Evolutionary conservation across 2,329 filamentous ascomycete genomes (phyloP), one percentile per base, ranked within the genome.

Genomic region (Bipolaris oryzae): DNA sequence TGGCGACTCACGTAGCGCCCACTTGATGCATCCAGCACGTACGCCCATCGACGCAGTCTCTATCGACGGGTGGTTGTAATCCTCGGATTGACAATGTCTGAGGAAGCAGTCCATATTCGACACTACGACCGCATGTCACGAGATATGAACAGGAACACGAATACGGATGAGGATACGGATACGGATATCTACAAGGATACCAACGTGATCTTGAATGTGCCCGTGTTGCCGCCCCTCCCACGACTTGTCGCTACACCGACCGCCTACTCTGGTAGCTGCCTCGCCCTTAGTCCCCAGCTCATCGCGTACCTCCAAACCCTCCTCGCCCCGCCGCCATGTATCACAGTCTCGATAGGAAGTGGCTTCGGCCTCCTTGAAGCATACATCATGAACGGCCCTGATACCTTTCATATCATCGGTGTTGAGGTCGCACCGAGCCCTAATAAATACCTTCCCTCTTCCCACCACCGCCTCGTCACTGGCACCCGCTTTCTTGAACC

Each of bases 331-430:
- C 13, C 64, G 3, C 68, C 69, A 4, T 53, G 53, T 35, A 53
- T 72, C 11, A 60, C 50, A 13, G 66, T 82, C 37, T 82, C 80
- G 2, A 76, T 85, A 46, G 82, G 83, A 53, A 79, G 79, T 60
- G 83, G 83, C 43, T 80, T 73, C 41, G 83, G 83, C 21, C 74
- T 84, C 7, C 74, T 85, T 15, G 83, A 84, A 71, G 74, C 74
- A 2, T 62, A 80, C 5, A 69, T 83, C 23, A 53, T 73, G 16
- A 42, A 60, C 2, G 18, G 49, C 13, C 55, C 61, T 0, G 53
- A 54, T 51, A 15, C 35, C n/a, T 45, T 76, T 10, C 62, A 74
- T 16, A 55, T 84, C 3, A 63, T 76, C 3, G 82, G 81, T 1
- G 77, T 84, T 0, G 83, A 85, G 59, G 82, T 84, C 7, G 63